These are phyloP conservation scores for Ceratocystis colombiana DNA, from an alignment of 2,329 filamentous ascomycete genomes.

Conservation along the genomic window DNA sequence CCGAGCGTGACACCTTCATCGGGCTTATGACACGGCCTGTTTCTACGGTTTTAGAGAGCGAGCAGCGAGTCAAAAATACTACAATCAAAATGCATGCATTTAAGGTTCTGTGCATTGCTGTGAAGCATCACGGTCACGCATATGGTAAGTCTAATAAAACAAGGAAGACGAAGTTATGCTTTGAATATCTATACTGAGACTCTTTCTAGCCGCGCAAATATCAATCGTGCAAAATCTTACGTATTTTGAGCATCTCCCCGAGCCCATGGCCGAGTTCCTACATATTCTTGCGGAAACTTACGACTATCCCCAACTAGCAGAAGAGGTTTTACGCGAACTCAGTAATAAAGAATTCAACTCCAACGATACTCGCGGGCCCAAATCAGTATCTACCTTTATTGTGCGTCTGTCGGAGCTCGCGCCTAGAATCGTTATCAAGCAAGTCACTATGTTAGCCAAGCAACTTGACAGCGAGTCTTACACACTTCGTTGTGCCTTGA, in stretches of 20 bases:
- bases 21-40: constrained; percentile 83
- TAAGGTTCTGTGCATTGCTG: constrained; percentile 89
- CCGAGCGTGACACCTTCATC: constrained; percentile 91
- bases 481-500: constrained; percentile 81
- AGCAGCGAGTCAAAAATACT: constrained; percentile 80
- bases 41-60: constrained; percentile 88
- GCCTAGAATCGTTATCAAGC: constrained; percentile 86
- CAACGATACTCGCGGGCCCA: constrained; percentile 89
- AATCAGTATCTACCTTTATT: constrained; percentile 90
- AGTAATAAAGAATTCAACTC: constrained; percentile 98
- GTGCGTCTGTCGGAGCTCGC: constrained; percentile 86
- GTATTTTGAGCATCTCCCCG: constrained; percentile 97
- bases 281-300: constrained; percentile 95
- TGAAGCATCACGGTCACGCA: constrained; percentile 95
- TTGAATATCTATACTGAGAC: constrained; percentile 30
- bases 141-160: constrained; percentile 53
- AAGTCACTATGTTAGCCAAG: constrained; percentile 91
- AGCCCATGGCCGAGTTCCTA: constrained; percentile 97
- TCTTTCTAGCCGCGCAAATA: constrained; percentile 69
- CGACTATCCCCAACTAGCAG: constrained; percentile 88
- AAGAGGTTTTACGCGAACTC: constrained; percentile 86
- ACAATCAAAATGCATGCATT: constrained; percentile 93
- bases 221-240: constrained; percentile 96
- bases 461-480: constrained; percentile 96
- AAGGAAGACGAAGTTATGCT: neutral